Percentiles rank a stretch among this genome's conserved stretches.
These are phyloP conservation scores for Fistulina hepatica DNA, from an alignment of 1,284 basidiomycete species.

Conservation along the genomic window DNA sequence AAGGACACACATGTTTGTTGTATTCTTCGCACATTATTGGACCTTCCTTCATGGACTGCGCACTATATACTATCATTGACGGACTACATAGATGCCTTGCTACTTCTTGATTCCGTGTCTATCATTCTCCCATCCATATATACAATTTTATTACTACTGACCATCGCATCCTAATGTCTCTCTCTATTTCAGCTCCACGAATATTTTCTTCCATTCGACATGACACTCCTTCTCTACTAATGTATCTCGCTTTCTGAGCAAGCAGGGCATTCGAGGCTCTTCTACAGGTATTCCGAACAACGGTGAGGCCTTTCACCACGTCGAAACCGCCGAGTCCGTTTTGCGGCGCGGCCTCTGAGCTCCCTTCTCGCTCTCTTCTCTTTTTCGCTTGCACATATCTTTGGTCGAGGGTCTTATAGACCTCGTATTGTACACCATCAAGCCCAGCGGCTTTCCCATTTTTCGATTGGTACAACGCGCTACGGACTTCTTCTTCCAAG, in stretches of 20 bases:
- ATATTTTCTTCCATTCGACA: too few relatives aligned
- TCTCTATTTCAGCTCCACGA: too few relatives aligned
- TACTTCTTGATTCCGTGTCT: not conserved
- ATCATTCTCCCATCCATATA: not conserved
- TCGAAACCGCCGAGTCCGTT: not conserved
- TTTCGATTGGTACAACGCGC: conserved; percentile 4
- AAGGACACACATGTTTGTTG: not conserved
- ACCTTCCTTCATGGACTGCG: not conserved
- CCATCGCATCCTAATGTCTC: too few relatives aligned
- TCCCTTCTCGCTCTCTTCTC: conserved; percentile 1
- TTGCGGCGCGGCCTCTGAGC: not conserved
- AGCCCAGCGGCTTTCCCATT: conserved; percentile 4
- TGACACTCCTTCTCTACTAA: too few relatives aligned
- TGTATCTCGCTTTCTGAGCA: too few relatives aligned
- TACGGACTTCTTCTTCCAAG: not conserved
- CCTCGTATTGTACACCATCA: conserved; percentile 8
- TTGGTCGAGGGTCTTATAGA: conserved; percentile 3
- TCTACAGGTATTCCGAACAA: too few relatives aligned
- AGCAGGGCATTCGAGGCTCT: too few relatives aligned
- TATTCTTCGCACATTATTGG: not conserved
- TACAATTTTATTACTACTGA: too few relatives aligned
- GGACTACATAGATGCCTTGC: not conserved
- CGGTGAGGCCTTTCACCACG: not conserved
- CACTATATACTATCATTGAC: not conserved
- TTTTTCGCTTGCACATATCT: conserved; percentile 3